A percentile compares a stretch with the other conserved stretches of the same genome.
phyloP scores from a whole-genome alignment of 2,329 filamentous ascomycete genomes.

The Cordyceps tenuipes region DNA sequence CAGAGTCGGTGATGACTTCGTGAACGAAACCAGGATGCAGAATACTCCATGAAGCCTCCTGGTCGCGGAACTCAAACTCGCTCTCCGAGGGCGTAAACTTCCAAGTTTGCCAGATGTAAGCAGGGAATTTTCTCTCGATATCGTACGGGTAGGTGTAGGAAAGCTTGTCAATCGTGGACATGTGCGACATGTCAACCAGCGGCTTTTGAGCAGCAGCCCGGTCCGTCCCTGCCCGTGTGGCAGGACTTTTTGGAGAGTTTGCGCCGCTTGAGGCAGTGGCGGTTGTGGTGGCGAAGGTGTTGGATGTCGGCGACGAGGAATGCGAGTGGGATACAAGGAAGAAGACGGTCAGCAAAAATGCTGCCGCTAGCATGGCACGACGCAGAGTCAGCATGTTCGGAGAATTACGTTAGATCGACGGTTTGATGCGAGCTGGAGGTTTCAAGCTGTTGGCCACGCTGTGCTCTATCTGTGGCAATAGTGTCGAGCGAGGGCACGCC shows the following conservation, averaged over 20 bases:
- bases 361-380: slow-evolving; percentile 64
- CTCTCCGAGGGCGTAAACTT: slow-evolving; percentile 72
- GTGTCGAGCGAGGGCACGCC: background rate
- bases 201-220: slow-evolving; percentile 48
- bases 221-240: slow-evolving; percentile 17
- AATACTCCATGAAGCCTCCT: slow-evolving; percentile 84
- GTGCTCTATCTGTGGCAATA: background rate
- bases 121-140: slow-evolving; percentile 78
- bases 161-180: slow-evolving; percentile 71
- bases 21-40: slow-evolving; percentile 87
- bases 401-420: slow-evolving; percentile 3
- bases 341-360: slow-evolving; percentile 58
- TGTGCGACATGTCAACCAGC: slow-evolving; percentile 60
- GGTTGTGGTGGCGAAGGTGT: slow-evolving; percentile 6
- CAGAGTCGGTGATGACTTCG: slow-evolving; percentile 90
- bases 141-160: slow-evolving; percentile 94
- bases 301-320: slow-evolving; percentile 12
- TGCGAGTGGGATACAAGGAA: slow-evolving; percentile 59
- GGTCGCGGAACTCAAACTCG: slow-evolving; percentile 70
- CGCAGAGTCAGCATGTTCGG: slow-evolving; percentile 76
- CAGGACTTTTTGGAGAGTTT: slow-evolving; percentile 11
- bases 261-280: slow-evolving; percentile 18
- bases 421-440: background rate
- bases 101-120: slow-evolving; percentile 99
- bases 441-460: background rate